Evolutionary conservation across 2,329 filamentous ascomycete species (phyloP), one percentile per base, ranked within the genome.

Genomic region (Diaporthe australafricana): DNA sequence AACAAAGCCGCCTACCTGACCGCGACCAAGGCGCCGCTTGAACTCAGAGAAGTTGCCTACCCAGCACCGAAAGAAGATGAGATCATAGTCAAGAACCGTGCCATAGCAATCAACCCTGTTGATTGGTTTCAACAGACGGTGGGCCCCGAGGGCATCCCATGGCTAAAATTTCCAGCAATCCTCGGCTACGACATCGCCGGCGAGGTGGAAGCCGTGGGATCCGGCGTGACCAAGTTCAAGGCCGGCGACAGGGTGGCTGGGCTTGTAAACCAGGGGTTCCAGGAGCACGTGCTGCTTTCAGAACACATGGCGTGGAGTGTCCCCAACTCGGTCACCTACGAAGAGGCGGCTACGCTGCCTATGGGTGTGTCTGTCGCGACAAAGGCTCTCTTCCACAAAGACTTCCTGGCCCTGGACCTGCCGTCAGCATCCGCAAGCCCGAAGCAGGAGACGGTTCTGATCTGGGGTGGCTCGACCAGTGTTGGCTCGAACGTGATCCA

Each of bases 381-480:
- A n/a, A 67, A 70, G 30, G 66, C 66, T 32, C 60, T 73, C 40
- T 73, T 73, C 20, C 65, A 73, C 45, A 55, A 56, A 16, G 66
- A 72, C 22, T 42, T 47, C 35, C 47, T 72, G 40, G 66, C 20
- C 9, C 47, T 73, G 66, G 35, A 63, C 60, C 67, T 76, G n/a
- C 77, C 77, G 0, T 72, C 66, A 6, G 6, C 66, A n/a, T 48
- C 22, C 12, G 22, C 55, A 40, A 69, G 35, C 35, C 70, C 45
- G n/a, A 73, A 55, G 42, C 70, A 71, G 38, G 72, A 72, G 69
- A 75, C 78, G 27, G 20, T 87, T 0, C 77, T 88, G 22, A 77
- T 88, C 22, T 88, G 85, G 84, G 86, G 86, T 45, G 87, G 85
- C 4, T 83, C 85, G 2, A 82, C 82, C 14, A 82, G 80, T 57